phyloP scores from a whole-genome alignment of 2,329 filamentous ascomycete species.

The Calonectria ilicicola region DNA sequence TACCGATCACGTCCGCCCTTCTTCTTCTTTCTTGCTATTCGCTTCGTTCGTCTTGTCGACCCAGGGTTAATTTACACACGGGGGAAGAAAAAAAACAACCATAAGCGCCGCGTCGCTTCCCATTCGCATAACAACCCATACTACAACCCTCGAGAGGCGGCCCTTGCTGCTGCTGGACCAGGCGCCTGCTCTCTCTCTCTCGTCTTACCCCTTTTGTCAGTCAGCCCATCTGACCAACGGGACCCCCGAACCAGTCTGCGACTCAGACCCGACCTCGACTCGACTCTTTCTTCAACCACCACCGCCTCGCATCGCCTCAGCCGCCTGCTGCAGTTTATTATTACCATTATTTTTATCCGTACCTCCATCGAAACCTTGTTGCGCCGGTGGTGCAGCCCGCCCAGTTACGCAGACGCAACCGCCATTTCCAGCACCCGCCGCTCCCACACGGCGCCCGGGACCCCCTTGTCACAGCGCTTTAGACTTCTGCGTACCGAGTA shows the following conservation, averaged over 20 bases:
- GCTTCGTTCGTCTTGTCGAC: neutral
- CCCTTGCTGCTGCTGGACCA: constrained; percentile 40
- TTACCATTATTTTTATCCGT: neutral
- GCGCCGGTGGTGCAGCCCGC: constrained; percentile 6
- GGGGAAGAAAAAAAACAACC: neutral
- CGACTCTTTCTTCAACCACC: neutral
- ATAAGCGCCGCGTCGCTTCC: constrained; percentile 5
- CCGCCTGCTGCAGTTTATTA: neutral
- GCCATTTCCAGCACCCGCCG: constrained; percentile 10
- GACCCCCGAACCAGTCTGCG: constrained; percentile 7
- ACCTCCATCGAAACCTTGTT: neutral
- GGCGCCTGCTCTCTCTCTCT: constrained; percentile 35
- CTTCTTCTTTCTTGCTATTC: constrained; percentile 9
- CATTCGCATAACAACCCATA: constrained; percentile 7
- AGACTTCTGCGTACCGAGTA: constrained; percentile 33
- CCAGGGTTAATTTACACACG: neutral
- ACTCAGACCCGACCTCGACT: constrained; percentile 10
- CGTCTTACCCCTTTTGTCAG: constrained; percentile 33
- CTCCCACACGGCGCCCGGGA: constrained; percentile 19
- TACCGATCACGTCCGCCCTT: constrained; percentile 4
- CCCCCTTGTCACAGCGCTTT: constrained; percentile 39
- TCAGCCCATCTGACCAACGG: constrained; percentile 26
- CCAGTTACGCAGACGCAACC: constrained; percentile 1
- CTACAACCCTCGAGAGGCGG: constrained; percentile 25
- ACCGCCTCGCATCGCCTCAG: neutral